These are phyloP conservation scores for Silene conica DNA, from an alignment of 148 eudicot genomes.

Conservation along the genomic window DNA sequence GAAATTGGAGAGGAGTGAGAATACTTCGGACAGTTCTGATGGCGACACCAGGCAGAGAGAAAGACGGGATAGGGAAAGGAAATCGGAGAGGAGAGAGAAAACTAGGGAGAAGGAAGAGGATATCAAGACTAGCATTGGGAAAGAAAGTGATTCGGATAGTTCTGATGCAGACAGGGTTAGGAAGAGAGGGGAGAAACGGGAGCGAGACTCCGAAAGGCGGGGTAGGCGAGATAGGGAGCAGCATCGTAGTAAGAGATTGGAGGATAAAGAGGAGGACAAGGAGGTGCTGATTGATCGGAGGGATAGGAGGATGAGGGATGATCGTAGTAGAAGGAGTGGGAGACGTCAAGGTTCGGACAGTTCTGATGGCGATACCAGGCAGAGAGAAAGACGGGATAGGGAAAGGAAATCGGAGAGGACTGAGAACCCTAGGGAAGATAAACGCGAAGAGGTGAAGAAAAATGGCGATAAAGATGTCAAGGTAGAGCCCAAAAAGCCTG, in stretches of 20 bases:
- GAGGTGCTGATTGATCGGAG: not conserved
- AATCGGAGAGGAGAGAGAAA: not conserved
- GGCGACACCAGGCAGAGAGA: constrained; percentile 11
- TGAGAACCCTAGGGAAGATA: too few species aligned
- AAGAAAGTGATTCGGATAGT: not conserved
- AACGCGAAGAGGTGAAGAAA: not conserved
- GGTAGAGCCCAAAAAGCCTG: constrained; percentile 14
- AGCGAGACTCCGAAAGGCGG: not conserved
- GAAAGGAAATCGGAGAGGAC: not conserved
- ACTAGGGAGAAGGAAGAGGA: not conserved
- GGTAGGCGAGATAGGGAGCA: too few species aligned
- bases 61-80: not conserved
- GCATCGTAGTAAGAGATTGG: not conserved
- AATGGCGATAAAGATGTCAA: constrained; percentile 3
- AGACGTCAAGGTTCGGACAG: not conserved
- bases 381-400: constrained; percentile 1
- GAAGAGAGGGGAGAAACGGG: not conserved
- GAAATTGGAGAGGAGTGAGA: not conserved
- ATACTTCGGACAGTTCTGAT: constrained; percentile 11
- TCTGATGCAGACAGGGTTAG: not conserved
- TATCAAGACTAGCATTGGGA: not conserved
- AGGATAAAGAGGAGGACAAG: too few species aligned
- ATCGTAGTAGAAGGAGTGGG: not conserved
- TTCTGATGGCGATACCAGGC: constrained; percentile 15
- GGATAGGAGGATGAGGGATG: not conserved